These are phyloP conservation scores for Bonia amplexicaulis DNA, from an alignment of 176 grass and related monocot species.

Conservation along the genomic window DNA sequence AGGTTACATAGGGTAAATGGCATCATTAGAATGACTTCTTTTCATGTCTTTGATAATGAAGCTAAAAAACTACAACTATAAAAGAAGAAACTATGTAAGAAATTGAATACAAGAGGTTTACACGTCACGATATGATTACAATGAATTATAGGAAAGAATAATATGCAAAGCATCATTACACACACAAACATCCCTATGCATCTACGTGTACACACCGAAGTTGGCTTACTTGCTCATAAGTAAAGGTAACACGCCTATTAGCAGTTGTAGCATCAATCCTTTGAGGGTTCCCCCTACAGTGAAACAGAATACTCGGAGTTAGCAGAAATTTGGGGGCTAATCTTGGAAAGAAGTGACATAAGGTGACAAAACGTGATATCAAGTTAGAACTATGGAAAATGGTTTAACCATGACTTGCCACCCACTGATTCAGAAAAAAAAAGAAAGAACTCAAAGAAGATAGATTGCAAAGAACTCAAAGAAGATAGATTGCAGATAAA, in stretches of 20 bases:
- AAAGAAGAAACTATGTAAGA: not conserved
- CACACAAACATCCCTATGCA: slow-evolving; percentile 1
- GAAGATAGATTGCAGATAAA: not conserved
- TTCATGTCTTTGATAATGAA: slow-evolving; percentile 2
- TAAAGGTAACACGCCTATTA: slow-evolving; percentile 85
- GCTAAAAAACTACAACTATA: not conserved
- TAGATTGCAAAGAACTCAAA: not conserved
- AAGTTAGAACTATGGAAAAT: slow-evolving; percentile 19
- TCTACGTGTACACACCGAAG: slow-evolving; percentile 8
- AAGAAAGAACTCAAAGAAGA: not conserved
- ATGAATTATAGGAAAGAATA: not conserved
- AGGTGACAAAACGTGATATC: not conserved
- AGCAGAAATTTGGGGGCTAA: slow-evolving; percentile 8
- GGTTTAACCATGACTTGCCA: not conserved
- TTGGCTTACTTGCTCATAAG: slow-evolving; percentile 84
- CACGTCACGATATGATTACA: not conserved
- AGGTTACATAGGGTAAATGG: not conserved
- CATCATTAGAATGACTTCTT: not conserved
- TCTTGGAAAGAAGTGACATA: not conserved
- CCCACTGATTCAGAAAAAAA: not conserved
- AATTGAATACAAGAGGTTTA: slow-evolving; percentile 1
- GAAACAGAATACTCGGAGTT: slow-evolving; percentile 20
- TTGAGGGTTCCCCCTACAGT: slow-evolving; percentile 83
- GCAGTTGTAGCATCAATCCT: slow-evolving; percentile 86
- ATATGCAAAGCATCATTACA: not conserved